phyloP scores from a whole-genome alignment of 2,329 filamentous ascomycete species.

The Pseudogymnoascus sp. region DNA sequence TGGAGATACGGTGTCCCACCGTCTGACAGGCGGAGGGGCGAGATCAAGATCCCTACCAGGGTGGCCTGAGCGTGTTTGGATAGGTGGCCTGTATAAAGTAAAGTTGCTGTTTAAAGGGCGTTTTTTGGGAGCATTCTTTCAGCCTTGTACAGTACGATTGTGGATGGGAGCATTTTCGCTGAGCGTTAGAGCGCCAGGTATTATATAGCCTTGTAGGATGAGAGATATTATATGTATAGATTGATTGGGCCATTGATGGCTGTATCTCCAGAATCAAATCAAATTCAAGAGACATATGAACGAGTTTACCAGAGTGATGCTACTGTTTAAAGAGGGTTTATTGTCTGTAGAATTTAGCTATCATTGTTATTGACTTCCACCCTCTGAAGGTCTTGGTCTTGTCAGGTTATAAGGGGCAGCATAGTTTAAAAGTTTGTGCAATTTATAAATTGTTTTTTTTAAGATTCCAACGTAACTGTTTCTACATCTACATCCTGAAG shows the following conservation, averaged over 20 bases:
- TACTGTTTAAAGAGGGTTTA: neutral
- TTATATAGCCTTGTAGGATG: neutral
- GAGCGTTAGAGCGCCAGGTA: slow-evolving; percentile 1
- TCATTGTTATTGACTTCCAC: neutral
- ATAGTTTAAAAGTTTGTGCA: neutral
- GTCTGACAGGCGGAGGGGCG: slow-evolving; percentile 53
- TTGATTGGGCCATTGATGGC: neutral
- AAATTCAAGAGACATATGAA: neutral
- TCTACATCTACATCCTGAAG: slow-evolving; percentile 64
- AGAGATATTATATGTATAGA: slow-evolving; percentile 6
- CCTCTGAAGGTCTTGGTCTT: neutral
- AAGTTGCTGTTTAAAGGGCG: neutral
- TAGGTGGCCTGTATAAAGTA: neutral
- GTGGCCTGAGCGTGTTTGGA: slow-evolving; percentile 30
- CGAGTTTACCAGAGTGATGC: neutral
- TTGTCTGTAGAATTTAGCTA: neutral
- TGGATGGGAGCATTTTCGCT: neutral
- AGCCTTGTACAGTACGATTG: slow-evolving; percentile 7
- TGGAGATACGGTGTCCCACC: slow-evolving; percentile 56
- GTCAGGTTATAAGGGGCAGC: neutral
- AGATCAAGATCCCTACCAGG: slow-evolving; percentile 58
- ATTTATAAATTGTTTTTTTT: neutral
- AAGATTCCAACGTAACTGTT: neutral
- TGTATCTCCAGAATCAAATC: neutral
- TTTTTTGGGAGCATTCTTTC: slow-evolving; percentile 4